phyloP scores from a whole-genome alignment of 371 early-diverging fungal genomes.

The Saksenaea vasiformis region DNA sequence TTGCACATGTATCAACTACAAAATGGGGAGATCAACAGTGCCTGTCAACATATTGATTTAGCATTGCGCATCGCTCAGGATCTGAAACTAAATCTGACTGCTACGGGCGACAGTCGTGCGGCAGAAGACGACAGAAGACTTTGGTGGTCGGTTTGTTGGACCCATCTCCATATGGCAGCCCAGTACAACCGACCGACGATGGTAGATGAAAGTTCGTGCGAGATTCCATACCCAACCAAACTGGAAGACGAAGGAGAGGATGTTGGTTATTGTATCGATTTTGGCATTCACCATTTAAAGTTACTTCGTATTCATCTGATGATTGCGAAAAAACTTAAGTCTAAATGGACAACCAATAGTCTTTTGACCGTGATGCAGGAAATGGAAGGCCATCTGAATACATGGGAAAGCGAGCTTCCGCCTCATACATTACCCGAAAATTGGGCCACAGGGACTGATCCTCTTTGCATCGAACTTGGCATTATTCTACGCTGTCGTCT shows the following conservation, averaged over 20 bases:
- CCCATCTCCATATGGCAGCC: conserved; percentile 13
- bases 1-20: conserved; percentile 12
- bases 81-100: conserved; percentile 7
- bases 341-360: neutral
- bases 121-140: conserved; percentile 18
- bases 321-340: conserved; percentile 5
- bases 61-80: conserved; percentile 28
- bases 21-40: conserved; percentile 1
- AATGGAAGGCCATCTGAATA: conserved; percentile 8
- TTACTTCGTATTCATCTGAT: conserved; percentile 12
- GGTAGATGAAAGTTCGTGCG: neutral
- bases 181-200: conserved; percentile 17
- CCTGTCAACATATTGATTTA: conserved; percentile 14
- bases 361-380: conserved; percentile 10
- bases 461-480: conserved; percentile 13
- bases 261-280: conserved; percentile 22
- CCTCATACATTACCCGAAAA: neutral
- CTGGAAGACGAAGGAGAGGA: conserved; percentile 13
- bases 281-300: conserved; percentile 16
- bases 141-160: conserved; percentile 33
- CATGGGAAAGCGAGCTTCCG: conserved; percentile 10
- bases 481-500: conserved; percentile 12
- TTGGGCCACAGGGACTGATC: conserved; percentile 2
- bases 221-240: conserved; percentile 5
- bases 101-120: neutral